Evolutionary conservation across 2,329 filamentous ascomycete species (phyloP).

Genomic region (Aureobasidium mangrovei): DNA sequence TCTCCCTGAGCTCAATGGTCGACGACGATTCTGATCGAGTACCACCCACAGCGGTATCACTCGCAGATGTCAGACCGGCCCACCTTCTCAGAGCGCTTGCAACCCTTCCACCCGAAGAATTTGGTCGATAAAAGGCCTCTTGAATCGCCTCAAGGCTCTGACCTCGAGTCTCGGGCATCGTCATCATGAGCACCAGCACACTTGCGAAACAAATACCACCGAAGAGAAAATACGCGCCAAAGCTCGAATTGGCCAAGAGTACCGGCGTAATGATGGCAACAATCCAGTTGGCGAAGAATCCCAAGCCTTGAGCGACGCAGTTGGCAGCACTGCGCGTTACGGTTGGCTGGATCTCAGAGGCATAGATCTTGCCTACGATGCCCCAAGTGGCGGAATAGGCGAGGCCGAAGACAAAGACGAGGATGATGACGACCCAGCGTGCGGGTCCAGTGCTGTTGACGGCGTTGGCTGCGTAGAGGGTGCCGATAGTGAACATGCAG

Average conservation of each 20-base stretch:
- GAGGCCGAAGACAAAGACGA: conserved; percentile 41
- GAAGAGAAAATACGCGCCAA: conserved; percentile 28
- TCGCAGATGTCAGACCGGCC: neutral
- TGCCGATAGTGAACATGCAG: conserved; percentile 47
- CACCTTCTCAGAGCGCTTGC: neutral
- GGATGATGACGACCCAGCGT: conserved; percentile 42
- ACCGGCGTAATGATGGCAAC: conserved; percentile 39
- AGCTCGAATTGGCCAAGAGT: conserved; percentile 36
- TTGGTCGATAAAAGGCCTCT: conserved; percentile 6
- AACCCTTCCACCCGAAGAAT: neutral
- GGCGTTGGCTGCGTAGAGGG: conserved; percentile 37
- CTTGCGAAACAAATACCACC: conserved; percentile 18
- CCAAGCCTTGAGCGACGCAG: conserved; percentile 43
- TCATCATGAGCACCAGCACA: conserved; percentile 11
- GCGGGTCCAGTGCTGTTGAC: conserved; percentile 19
- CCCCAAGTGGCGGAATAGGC: conserved; percentile 43
- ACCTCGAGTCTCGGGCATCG: conserved; percentile 15
- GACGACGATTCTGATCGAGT: neutral
- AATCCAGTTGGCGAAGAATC: conserved; percentile 37
- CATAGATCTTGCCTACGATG: conserved; percentile 48
- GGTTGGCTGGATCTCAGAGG: conserved; percentile 48
- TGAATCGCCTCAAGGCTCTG: conserved; percentile 15
- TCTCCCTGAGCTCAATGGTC: neutral
- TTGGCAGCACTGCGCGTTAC: conserved; percentile 46
- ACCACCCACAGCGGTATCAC: neutral